Base-by-base conservation (phyloP, 768 basidiomycete species). In the Astraeus odoratus region DNA sequence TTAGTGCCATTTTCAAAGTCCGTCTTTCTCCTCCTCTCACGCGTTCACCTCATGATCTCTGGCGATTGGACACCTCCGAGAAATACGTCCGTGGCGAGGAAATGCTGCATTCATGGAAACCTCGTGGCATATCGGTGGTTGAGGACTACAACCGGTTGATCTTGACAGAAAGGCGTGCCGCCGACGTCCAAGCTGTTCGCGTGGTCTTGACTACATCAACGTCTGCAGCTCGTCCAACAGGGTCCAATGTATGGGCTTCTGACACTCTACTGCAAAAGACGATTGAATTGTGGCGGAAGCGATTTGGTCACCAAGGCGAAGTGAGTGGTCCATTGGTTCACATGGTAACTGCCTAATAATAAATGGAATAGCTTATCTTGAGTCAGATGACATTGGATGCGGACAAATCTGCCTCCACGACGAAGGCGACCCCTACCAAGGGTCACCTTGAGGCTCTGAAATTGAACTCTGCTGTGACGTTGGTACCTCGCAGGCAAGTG, bases 61-160 rank as follows among this genome's bases (percentile, higher is more conserved):
- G 95, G 96, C 73, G 93, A 31, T 71, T 98, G 42, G 92, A 99
- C 67, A 97, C 95, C 1, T 82, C 88, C 23, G 86, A 89, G 66
- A 94, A 92, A 61, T 97, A 94, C 64, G 93, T 99, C 0, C 77
- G 83, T 36, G 95, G 95, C 7, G 94, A 98, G 61, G 94, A 97
- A 56, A 64, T 73, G 3, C 72, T 98, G 23, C 81, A 76, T 5
- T 63, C 73, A 16, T 98, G 95, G 94, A 86, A 81, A 53, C 82
- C 94, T 35, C 77, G 94, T 36, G 90, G 94, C 8, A 75, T 97
- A 22, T 83, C 84, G 1, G 81, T 92, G 8, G 84, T 99, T 22
- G 83, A 95, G 52, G 95, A 97, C 58, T 86, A 89, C 58, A 71
- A 72, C 39, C 75, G 81, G 47, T 66, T 91, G n/a, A 72, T 83